phyloP scores from a whole-genome alignment of 306 rosid genomes.

The Fragaria vesca region DNA sequence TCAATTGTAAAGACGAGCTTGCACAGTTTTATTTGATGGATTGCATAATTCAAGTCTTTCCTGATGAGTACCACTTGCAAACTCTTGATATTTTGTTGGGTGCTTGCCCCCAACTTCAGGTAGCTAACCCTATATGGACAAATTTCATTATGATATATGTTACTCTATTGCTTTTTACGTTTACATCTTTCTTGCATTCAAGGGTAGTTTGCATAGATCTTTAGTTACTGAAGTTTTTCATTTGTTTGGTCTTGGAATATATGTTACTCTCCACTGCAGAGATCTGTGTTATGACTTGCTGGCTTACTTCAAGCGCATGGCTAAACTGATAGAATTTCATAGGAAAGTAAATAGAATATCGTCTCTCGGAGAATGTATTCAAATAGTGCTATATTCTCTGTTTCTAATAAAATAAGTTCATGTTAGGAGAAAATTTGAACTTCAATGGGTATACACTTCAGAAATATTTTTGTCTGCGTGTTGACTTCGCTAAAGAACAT shows the following conservation, averaged over 20 bases:
- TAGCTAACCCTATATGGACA: constrained; percentile 22
- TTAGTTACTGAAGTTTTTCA: not conserved
- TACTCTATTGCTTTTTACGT: not conserved
- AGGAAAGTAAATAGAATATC: not conserved
- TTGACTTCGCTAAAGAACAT: not conserved
- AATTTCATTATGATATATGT: not conserved
- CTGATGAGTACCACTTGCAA: constrained; percentile 97
- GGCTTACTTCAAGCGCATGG: not conserved
- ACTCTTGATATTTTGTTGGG: constrained; percentile 86
- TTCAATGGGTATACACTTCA: not conserved
- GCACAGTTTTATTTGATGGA: constrained; percentile 96
- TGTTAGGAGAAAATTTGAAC: not conserved
- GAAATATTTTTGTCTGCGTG: not conserved
- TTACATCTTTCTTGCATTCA: not conserved
- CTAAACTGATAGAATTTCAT: not conserved
- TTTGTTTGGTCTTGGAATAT: constrained; percentile 1
- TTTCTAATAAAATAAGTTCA: not conserved
- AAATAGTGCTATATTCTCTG: not conserved
- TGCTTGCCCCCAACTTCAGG: constrained; percentile 99
- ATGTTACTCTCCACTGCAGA: not conserved
- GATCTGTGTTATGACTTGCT: not conserved
- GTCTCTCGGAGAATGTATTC: not conserved
- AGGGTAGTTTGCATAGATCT: constrained; percentile 1
- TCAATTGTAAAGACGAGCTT: constrained; percentile 92
- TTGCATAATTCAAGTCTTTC: constrained; percentile 97